These are phyloP conservation scores for Lippia alba DNA, from an alignment of 305 asterid species.

Conservation along the genomic window DNA sequence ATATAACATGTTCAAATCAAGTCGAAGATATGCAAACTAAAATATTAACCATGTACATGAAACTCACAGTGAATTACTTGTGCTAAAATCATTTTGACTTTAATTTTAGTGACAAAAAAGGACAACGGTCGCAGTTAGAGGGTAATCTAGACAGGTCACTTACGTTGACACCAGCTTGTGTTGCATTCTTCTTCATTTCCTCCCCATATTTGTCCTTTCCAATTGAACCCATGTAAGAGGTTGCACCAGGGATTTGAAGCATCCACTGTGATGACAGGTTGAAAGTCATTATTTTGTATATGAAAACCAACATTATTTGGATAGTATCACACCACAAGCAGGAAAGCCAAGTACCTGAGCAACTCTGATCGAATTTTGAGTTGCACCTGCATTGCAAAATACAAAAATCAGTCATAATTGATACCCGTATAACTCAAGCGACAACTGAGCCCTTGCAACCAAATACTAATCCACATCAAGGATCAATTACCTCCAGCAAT, in stretches of 20 bases:
- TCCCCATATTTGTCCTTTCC: conserved; percentile 84
- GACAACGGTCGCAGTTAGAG: conserved; percentile 16
- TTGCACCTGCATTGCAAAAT: conserved; percentile 42
- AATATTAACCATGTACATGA: background rate
- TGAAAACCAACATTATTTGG: background rate
- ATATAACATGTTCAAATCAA: background rate
- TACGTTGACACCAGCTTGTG: conserved; percentile 70
- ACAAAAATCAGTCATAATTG: conserved; percentile 7
- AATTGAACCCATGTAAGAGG: conserved; percentile 73
- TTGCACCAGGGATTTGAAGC: conserved; percentile 80
- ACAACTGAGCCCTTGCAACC: conserved; percentile 2
- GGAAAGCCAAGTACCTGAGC: conserved; percentile 43
- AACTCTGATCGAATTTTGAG: conserved; percentile 50
- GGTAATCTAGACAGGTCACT: conserved; percentile 20
- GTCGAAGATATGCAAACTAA: background rate
- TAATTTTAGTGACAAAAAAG: conserved; percentile 2
- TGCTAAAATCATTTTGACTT: conserved; percentile 19
- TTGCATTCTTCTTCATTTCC: conserved; percentile 72
- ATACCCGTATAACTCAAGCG: background rate
- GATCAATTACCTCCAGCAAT: conserved; percentile 78
- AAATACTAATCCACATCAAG: background rate
- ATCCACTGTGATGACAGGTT: conserved; percentile 63
- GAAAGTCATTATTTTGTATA: conserved; percentile 9
- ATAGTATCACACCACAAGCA: conserved; percentile 12
- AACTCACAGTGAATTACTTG: background rate